These are phyloP conservation scores for Flagelloscypha sp. DNA, from an alignment of 768 basidiomycete genomes.

Conservation along the genomic window DNA sequence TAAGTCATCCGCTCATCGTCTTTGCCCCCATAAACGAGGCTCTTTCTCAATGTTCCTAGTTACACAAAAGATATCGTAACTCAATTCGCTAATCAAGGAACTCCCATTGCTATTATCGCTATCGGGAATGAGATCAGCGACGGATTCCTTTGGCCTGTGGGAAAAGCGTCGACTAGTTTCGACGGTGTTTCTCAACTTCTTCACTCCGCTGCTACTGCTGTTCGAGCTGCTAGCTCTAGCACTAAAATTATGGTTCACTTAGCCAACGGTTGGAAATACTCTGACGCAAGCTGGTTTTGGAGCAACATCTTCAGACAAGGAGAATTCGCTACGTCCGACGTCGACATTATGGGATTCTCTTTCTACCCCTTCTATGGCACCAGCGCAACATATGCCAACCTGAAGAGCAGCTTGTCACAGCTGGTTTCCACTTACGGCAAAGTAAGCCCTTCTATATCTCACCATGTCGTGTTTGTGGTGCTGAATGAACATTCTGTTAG, in stretches of 20 bases:
- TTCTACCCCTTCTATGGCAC: slow-evolving; percentile 61
- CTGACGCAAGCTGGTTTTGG: slow-evolving; percentile 40
- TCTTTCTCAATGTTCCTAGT: slow-evolving; percentile 17
- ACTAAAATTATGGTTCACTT: slow-evolving; percentile 50
- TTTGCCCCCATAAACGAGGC: too few relatives aligned
- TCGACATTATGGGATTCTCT: slow-evolving; percentile 56
- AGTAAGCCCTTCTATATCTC: slow-evolving; percentile 17
- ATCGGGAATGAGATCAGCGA: slow-evolving; percentile 63
- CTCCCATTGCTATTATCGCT: slow-evolving; percentile 45
- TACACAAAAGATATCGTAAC: slow-evolving; percentile 46
- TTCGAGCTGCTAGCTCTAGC: slow-evolving; percentile 31
- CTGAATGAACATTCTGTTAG: slow-evolving; percentile 14
- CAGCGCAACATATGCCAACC: slow-evolving; percentile 42
- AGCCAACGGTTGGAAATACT: slow-evolving; percentile 53
- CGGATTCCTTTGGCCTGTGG: slow-evolving; percentile 55
- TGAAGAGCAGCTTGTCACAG: slow-evolving; percentile 43
- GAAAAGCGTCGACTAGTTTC: slow-evolving; percentile 42
- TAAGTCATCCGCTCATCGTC: slow-evolving; percentile 14
- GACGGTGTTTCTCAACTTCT: slow-evolving; percentile 48
- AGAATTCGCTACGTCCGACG: slow-evolving; percentile 36
- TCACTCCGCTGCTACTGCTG: slow-evolving; percentile 52
- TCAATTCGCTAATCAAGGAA: slow-evolving; percentile 45
- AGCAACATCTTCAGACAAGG: slow-evolving; percentile 45
- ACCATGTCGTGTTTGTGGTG: not conserved
- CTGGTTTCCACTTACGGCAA: slow-evolving; percentile 42